phyloP scores from a whole-genome alignment of 2,329 filamentous ascomycete genomes.

The Blastomyces parvus region DNA sequence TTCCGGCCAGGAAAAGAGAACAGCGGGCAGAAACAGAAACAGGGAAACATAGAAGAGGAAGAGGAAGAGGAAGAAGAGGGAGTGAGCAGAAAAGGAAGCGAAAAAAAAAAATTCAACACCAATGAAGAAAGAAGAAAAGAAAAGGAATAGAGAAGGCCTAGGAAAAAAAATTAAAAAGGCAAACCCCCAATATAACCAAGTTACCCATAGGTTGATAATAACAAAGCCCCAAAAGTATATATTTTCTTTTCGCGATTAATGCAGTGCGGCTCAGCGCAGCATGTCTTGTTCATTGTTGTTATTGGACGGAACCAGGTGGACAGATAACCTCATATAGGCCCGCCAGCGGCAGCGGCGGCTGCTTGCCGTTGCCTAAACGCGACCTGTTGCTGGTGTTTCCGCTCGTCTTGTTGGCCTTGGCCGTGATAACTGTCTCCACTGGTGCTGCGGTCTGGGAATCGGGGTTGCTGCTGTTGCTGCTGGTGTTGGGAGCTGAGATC shows the following conservation, averaged over 20 bases:
- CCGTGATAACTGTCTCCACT: slow-evolving; percentile 26
- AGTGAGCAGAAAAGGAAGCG: neutral
- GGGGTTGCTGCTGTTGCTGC: slow-evolving; percentile 8
- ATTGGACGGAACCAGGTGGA: neutral
- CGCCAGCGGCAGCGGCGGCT: neutral
- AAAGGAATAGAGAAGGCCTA: neutral
- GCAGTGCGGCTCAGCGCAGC: neutral
- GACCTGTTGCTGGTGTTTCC: slow-evolving; percentile 24
- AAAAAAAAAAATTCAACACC: neutral
- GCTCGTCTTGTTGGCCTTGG: slow-evolving; percentile 23
- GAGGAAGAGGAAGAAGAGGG: neutral
- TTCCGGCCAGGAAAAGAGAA: neutral
- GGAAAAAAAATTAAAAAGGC: neutral
- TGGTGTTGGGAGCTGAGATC: slow-evolving; percentile 4
- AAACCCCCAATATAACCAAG: slow-evolving; percentile 4
- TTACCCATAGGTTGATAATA: neutral
- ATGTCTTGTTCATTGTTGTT: neutral
- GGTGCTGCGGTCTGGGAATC: slow-evolving; percentile 13
- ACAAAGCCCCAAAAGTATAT: neutral
- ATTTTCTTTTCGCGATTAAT: neutral
- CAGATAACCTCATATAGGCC: neutral
- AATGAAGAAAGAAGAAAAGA: neutral
- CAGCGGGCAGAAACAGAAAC: neutral
- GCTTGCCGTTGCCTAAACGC: slow-evolving; percentile 29
- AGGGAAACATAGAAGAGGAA: neutral